phyloP scores from a whole-genome alignment of 176 grass and related monocot genomes.

The Elymus sibiricus region DNA sequence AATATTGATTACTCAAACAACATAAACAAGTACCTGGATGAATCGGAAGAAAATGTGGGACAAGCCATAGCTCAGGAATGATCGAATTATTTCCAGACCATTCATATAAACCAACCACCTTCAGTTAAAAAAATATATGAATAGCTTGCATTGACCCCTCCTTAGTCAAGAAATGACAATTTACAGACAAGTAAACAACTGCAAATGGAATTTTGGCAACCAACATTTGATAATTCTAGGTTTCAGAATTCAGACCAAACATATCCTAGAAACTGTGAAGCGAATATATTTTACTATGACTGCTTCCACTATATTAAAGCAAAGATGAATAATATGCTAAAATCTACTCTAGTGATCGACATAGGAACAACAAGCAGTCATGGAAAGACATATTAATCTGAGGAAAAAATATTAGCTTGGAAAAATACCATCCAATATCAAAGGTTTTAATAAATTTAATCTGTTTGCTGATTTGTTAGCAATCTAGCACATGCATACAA shows the following conservation, averaged over 20 bases:
- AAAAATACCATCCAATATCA: not conserved
- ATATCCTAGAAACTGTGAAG: not conserved
- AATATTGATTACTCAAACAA: not conserved
- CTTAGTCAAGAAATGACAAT: not conserved
- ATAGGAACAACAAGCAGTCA: not conserved
- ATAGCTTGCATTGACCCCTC: not conserved
- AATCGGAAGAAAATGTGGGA: constrained; percentile 52
- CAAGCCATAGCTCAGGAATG: constrained; percentile 51
- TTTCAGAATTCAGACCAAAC: not conserved
- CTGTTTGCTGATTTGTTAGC: too few relatives aligned
- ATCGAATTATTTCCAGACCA: constrained; percentile 58
- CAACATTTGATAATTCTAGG: not conserved
- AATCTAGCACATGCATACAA: not conserved
- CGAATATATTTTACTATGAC: not conserved
- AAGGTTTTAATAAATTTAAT: not conserved
- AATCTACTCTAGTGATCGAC: not conserved
- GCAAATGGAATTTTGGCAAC: not conserved
- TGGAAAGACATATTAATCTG: not conserved
- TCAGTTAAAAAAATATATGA: not conserved
- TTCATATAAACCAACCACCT: constrained; percentile 50
- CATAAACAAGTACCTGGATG: constrained; percentile 40
- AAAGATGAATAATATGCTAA: not conserved
- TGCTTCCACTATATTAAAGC: not conserved
- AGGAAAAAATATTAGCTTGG: not conserved
- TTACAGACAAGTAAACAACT: not conserved